A percentile compares a stretch with the other conserved stretches of the same genome.
These are phyloP conservation scores for Apiotrichum siamense DNA, from an alignment of 1,284 basidiomycete species.

Conservation along the genomic window DNA sequence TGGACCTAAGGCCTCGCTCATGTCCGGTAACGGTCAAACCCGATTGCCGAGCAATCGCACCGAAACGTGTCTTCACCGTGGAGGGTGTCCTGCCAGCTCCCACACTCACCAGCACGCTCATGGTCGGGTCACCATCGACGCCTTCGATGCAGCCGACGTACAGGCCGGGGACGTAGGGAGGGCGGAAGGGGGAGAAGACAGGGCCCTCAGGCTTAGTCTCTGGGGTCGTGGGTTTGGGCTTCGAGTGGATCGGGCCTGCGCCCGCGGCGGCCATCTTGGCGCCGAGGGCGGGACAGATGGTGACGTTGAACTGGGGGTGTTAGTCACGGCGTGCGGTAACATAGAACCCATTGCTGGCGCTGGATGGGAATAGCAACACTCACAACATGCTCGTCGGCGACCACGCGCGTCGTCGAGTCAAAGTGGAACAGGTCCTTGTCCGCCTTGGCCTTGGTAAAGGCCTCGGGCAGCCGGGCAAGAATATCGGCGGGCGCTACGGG, in stretches of 20 bases:
- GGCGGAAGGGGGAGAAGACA: slow-evolving; percentile 64
- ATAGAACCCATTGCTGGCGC: background rate
- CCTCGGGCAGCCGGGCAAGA: slow-evolving; percentile 55
- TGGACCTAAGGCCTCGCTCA: background rate
- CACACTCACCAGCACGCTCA: slow-evolving; percentile 65
- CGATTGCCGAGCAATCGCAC: background rate
- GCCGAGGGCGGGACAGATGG: slow-evolving; percentile 71
- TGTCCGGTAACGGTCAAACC: background rate
- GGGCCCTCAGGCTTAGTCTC: slow-evolving; percentile 1
- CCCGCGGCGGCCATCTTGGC: slow-evolving; percentile 9
- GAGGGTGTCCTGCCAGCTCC: too few relatives aligned
- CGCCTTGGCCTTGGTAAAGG: slow-evolving; percentile 59
- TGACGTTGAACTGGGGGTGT: slow-evolving; percentile 64
- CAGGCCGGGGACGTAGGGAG: slow-evolving; percentile 69
- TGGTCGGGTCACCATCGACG: slow-evolving; percentile 57
- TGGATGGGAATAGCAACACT: background rate
- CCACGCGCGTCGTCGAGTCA: slow-evolving; percentile 59
- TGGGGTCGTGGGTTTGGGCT: slow-evolving; percentile 53
- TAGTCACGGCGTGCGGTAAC: too few relatives aligned
- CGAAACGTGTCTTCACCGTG: too few relatives aligned
- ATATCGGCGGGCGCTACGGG: slow-evolving; percentile 50
- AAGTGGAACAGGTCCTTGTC: slow-evolving; percentile 70
- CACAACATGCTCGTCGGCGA: slow-evolving; percentile 33
- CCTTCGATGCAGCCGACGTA: slow-evolving; percentile 66
- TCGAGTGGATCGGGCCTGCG: slow-evolving; percentile 58